phyloP scores from a whole-genome alignment of 208 protist genomes.

The Naegleria fowleri region DNA sequence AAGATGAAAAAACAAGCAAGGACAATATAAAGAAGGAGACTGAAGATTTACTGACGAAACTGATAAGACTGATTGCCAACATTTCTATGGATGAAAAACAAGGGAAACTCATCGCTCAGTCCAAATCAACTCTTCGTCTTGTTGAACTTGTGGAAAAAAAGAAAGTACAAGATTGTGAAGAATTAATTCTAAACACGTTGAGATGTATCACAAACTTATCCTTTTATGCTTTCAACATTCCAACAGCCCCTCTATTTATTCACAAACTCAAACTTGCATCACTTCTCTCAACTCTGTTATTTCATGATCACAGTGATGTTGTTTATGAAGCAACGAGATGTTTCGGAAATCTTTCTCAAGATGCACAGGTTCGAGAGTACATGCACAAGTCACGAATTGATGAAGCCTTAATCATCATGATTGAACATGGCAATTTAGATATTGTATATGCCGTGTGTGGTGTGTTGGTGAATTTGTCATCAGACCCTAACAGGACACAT shows the following conservation, averaged over 20 bases:
- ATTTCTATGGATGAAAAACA: not conserved
- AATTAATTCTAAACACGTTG: not conserved
- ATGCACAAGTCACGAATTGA: not conserved
- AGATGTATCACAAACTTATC: slow-evolving; percentile 5
- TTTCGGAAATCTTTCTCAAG: slow-evolving; percentile 12
- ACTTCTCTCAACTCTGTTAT: not conserved
- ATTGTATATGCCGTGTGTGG: not conserved
- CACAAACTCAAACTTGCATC: not conserved
- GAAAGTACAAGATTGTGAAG: not conserved
- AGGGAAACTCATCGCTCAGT: not conserved
- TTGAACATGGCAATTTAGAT: not conserved
- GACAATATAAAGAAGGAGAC: not conserved
- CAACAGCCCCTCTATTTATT: not conserved
- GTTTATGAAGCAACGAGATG: not conserved
- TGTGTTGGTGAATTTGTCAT: not conserved
- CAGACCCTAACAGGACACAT: not conserved
- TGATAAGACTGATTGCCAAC: slow-evolving; percentile 16
- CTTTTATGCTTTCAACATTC: not conserved
- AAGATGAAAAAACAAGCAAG: not conserved
- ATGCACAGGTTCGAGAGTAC: not conserved
- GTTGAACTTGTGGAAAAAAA: not conserved
- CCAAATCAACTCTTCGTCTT: not conserved
- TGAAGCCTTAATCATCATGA: not conserved
- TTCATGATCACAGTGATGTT: not conserved
- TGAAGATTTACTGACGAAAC: slow-evolving; percentile 14